phyloP scores from a whole-genome alignment of 1,284 basidiomycete species.

The Cutaneotrichosporon spelunceum region DNA sequence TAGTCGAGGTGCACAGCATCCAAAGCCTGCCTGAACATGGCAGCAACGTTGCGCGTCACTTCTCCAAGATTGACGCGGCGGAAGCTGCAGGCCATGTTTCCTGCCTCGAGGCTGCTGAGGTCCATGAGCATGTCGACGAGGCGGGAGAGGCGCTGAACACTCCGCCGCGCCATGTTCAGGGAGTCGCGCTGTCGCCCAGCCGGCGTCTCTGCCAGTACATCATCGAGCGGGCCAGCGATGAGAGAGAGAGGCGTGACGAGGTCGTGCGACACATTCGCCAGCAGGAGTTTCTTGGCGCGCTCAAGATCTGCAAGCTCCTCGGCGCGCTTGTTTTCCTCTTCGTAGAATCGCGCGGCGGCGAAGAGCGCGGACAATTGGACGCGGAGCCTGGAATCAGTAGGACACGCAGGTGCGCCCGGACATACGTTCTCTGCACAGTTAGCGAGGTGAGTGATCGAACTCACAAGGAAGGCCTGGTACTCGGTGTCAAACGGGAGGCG shows the following conservation, averaged over 20 bases:
- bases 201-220: slow-evolving; percentile 33
- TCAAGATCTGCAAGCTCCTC: slow-evolving; percentile 53
- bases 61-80: slow-evolving; percentile 46
- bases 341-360: slow-evolving; percentile 27
- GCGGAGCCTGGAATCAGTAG: not conserved
- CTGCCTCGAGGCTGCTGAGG: slow-evolving; percentile 47
- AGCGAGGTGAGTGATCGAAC: slow-evolving; percentile 11
- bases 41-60: slow-evolving; percentile 50
- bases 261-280: slow-evolving; percentile 51
- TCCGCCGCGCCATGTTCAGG: slow-evolving; percentile 44
- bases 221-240: slow-evolving; percentile 48
- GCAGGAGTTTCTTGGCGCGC: slow-evolving; percentile 46
- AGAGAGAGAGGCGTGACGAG: slow-evolving; percentile 51
- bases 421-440: slow-evolving; percentile 31
- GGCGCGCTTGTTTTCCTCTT: slow-evolving; percentile 39
- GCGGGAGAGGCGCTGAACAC: slow-evolving; percentile 43
- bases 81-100: slow-evolving; percentile 47
- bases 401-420: not conserved
- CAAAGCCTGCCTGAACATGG: slow-evolving; percentile 47
- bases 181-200: slow-evolving; percentile 40
- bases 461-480: slow-evolving; percentile 47
- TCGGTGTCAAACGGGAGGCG: slow-evolving; percentile 46
- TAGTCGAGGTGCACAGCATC: slow-evolving; percentile 42
- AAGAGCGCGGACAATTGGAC: slow-evolving; percentile 15
- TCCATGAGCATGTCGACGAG: slow-evolving; percentile 50